Percentiles rank a stretch among this genome's conserved stretches.
These are phyloP conservation scores for Salix purpurea DNA, from an alignment of 345 rosid species.

Conservation along the genomic window DNA sequence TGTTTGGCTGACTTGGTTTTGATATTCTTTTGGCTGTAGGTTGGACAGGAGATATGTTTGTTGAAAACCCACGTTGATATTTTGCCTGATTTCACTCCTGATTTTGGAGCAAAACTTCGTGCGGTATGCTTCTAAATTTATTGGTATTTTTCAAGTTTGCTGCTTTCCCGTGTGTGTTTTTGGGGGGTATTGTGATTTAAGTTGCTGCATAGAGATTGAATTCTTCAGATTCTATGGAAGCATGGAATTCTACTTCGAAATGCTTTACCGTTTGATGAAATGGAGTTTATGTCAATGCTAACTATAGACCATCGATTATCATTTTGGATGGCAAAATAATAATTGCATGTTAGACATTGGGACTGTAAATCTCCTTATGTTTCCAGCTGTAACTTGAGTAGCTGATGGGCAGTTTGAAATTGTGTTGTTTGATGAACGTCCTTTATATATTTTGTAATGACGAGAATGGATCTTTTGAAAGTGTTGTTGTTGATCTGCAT, in stretches of 20 bases:
- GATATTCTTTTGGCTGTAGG: constrained; percentile 38
- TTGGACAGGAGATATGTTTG: constrained; percentile 91
- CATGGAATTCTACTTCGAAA: neutral
- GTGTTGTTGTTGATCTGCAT: neutral
- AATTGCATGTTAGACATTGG: neutral
- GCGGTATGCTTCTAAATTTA: constrained; percentile 38
- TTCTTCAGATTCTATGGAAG: neutral
- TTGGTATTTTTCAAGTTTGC: neutral
- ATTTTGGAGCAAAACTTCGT: constrained; percentile 83
- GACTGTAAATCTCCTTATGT: neutral
- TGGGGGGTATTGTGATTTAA: neutral
- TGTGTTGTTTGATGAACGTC: neutral
- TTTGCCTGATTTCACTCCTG: constrained; percentile 85
- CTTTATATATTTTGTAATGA: neutral
- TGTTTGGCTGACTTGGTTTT: neutral
- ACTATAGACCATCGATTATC: neutral
- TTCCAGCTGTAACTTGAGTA: neutral
- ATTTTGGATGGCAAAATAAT: neutral
- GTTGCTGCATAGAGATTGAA: neutral
- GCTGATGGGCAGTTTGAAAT: too few relatives aligned
- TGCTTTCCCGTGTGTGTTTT: neutral
- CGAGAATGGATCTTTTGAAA: neutral
- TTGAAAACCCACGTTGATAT: constrained; percentile 97
- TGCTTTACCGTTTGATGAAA: neutral
- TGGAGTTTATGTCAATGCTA: neutral